These are phyloP conservation scores for Pseudogymnoascus sp. DNA, from an alignment of 2,329 filamentous ascomycete species.

Conservation along the genomic window DNA sequence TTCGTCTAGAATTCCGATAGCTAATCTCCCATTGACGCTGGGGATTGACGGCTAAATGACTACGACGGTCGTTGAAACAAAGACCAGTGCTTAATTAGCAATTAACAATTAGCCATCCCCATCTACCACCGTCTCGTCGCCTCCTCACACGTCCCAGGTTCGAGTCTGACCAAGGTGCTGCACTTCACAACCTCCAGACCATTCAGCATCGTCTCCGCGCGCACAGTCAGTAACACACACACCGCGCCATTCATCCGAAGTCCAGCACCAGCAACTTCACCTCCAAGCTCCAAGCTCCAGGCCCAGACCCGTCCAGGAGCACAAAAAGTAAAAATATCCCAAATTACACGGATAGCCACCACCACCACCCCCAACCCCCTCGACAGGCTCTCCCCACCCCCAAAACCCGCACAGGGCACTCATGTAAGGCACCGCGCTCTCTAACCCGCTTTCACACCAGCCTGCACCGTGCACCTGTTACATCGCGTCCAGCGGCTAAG, in stretches of 20 bases:
- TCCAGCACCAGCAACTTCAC: not conserved
- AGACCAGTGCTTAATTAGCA: not conserved
- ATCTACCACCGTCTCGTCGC: not conserved
- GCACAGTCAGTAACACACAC: not conserved
- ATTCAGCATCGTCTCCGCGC: not conserved
- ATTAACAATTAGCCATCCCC: not conserved
- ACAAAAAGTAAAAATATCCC: not conserved
- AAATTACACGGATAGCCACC: conserved; percentile 1
- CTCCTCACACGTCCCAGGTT: not conserved
- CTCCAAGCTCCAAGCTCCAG: not conserved
- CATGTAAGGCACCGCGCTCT: not conserved
- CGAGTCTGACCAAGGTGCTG: not conserved
- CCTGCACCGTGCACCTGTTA: not conserved
- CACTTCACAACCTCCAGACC: not conserved
- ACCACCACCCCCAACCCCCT: not conserved
- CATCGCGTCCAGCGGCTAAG: conserved; percentile 5
- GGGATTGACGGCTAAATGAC: not conserved
- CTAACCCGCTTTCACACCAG: not conserved
- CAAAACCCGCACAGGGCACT: not conserved
- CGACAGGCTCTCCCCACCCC: not conserved
- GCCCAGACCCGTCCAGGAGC: not conserved
- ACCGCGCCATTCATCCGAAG: not conserved
- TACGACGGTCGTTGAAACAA: conserved; percentile 2
- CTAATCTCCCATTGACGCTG: conserved; percentile 2
- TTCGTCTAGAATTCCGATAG: not conserved